A percentile compares a stretch with the other conserved stretches of the same genome.
Conservation (phyloP, 2,329 filamentous ascomycete genomes). For the Botrytis hyacinthi region DNA sequence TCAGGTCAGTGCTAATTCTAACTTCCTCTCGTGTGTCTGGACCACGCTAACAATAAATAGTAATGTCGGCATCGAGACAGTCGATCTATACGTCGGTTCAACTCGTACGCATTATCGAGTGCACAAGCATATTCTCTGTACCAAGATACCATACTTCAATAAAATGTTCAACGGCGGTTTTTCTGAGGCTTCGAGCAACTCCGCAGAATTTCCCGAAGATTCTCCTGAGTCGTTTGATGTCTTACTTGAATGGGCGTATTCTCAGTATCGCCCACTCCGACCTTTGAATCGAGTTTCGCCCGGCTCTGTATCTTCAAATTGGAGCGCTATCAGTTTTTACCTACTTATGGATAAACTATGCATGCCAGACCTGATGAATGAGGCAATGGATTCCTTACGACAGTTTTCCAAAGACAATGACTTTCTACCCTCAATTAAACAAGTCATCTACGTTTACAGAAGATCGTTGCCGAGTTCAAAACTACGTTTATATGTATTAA, state of each 20-base stretch:
- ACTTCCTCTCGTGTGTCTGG: fast-evolving
- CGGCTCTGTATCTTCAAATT: too few relatives aligned
- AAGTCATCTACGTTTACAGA: background rate
- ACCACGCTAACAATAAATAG: background rate
- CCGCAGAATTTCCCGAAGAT: slow-evolving; percentile 16
- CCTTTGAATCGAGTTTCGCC: too few relatives aligned
- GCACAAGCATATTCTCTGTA: background rate
- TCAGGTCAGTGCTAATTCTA: background rate
- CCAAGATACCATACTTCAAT: background rate
- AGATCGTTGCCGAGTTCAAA: background rate
- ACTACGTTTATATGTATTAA: background rate
- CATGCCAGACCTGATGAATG: background rate
- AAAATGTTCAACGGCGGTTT: slow-evolving; percentile 22
- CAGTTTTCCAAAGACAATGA: background rate
- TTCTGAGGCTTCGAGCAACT: background rate
- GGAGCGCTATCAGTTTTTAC: background rate
- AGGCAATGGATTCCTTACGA: background rate
- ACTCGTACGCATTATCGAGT: background rate
- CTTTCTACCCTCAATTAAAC: background rate
- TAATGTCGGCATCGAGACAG: background rate
- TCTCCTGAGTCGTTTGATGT: background rate
- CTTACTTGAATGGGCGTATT: background rate
- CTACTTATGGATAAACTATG: background rate
- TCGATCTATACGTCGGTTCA: background rate
- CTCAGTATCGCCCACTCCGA: background rate